A percentile compares a stretch with the other conserved stretches of the same genome.
Conservation (phyloP, 1,284 basidiomycete species). For the Ganoderma lingzhi region DNA sequence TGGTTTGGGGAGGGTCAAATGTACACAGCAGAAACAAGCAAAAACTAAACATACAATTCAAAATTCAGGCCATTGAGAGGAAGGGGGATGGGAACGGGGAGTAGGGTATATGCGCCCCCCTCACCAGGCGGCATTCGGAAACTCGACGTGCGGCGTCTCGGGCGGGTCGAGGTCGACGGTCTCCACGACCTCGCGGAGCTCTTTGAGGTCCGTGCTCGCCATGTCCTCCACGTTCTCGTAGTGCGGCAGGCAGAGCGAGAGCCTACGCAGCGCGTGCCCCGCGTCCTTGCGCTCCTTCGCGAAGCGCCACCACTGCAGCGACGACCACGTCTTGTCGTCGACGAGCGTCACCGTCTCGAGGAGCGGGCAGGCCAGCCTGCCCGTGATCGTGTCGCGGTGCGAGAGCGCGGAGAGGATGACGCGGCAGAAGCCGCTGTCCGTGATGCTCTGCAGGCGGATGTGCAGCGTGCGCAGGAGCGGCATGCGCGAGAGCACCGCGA, state of each 20-base stretch:
- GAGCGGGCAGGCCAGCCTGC: constrained; percentile 35
- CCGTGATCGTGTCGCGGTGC: constrained; percentile 33
- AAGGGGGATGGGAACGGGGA: background rate
- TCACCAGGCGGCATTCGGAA: constrained; percentile 33
- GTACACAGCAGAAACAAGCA: constrained; percentile 15
- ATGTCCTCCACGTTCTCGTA: constrained; percentile 43
- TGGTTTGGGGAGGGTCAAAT: background rate
- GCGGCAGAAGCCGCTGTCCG: constrained; percentile 41
- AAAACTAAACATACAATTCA: constrained; percentile 10
- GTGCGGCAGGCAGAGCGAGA: constrained; percentile 40
- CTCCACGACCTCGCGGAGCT: constrained; percentile 38
- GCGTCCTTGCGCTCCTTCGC: constrained; percentile 35
- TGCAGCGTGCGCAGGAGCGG: constrained; percentile 39
- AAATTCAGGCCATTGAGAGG: background rate
- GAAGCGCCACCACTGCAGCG: constrained; percentile 40
- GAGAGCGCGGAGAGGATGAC: constrained; percentile 40
- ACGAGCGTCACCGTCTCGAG: constrained; percentile 38
- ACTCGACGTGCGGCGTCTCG: constrained; percentile 32
- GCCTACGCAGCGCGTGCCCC: constrained; percentile 37
- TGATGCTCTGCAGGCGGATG: constrained; percentile 38
- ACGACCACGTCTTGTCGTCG: constrained; percentile 44
- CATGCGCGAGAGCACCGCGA: constrained; percentile 39
- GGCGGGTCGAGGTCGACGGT: constrained; percentile 40
- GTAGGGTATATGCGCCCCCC: background rate
- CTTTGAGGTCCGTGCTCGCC: constrained; percentile 41